These are phyloP conservation scores for Ustilago shanxiensis DNA, from an alignment of 1,284 basidiomycete species.

Conservation along the genomic window DNA sequence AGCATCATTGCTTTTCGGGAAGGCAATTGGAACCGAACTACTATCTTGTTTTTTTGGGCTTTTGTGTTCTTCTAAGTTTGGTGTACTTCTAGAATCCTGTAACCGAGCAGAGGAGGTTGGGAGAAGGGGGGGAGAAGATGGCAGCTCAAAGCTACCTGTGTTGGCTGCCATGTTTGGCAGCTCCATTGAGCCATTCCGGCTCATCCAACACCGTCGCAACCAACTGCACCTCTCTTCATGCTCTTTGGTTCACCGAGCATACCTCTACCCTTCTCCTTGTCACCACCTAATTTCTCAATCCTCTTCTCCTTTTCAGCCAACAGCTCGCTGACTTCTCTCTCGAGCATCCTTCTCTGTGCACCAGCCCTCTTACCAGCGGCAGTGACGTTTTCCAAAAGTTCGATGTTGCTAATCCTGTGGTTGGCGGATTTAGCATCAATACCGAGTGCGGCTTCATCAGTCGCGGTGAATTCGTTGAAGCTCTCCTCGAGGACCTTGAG, in stretches of 20 bases:
- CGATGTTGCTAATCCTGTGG: conserved; percentile 32
- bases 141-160: background rate
- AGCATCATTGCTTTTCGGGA: too few species aligned
- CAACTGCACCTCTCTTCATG: conserved; percentile 57
- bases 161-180: background rate
- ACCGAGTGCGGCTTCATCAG: conserved; percentile 29
- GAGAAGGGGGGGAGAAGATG: background rate
- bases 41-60: background rate
- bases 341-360: conserved; percentile 51
- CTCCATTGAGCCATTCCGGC: background rate
- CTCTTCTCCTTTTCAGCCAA: conserved; percentile 53
- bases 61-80: background rate
- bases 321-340: conserved; percentile 55
- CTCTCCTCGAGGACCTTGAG: conserved; percentile 59
- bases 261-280: conserved; percentile 49
- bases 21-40: background rate
- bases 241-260: conserved; percentile 42
- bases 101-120: background rate
- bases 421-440: conserved; percentile 1
- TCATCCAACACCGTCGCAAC: conserved; percentile 63
- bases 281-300: conserved; percentile 33
- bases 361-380: conserved; percentile 52
- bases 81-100: conserved; percentile 10
- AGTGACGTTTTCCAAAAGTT: conserved; percentile 46
- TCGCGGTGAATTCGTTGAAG: conserved; percentile 33